These are phyloP conservation scores for Aspergillus aculeatus DNA, from an alignment of 2,329 filamentous ascomycete genomes.

Conservation along the genomic window DNA sequence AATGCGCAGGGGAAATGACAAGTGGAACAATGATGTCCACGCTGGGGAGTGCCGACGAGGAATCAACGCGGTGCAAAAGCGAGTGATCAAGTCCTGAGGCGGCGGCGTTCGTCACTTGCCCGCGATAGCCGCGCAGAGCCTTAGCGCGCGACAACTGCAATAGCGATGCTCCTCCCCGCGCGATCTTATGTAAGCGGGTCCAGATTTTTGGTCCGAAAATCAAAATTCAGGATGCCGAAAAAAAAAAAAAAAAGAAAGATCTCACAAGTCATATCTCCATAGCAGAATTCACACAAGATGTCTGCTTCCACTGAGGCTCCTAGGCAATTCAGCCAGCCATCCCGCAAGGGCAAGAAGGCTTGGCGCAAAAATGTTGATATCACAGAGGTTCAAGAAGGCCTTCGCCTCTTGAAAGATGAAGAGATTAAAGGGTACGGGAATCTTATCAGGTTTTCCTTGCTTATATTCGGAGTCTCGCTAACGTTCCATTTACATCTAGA, in stretches of 20 bases:
- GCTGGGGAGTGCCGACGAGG: conserved; percentile 14
- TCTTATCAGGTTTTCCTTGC: not conserved
- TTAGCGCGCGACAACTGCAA: conserved; percentile 30
- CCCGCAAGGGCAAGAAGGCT: conserved; percentile 95
- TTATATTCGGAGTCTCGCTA: not conserved
- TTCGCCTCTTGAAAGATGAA: conserved; percentile 82
- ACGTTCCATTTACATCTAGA: conserved; percentile 47
- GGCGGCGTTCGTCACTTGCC: conserved; percentile 15
- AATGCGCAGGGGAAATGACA: not conserved
- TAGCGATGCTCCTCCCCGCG: conserved; percentile 24
- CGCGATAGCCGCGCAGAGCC: conserved; percentile 25
- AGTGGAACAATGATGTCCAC: conserved; percentile 5
- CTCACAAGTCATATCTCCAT: conserved; percentile 14
- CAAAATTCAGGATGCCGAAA: conserved; percentile 17
- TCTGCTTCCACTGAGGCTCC: conserved; percentile 56
- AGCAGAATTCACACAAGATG: conserved; percentile 27
- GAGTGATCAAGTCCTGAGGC: conserved; percentile 14
- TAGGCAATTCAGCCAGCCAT: conserved; percentile 80
- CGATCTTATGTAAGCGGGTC: conserved; percentile 32
- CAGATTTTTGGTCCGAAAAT: conserved; percentile 29
- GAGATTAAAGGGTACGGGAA: conserved; percentile 75
- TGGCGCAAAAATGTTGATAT: conserved; percentile 99
- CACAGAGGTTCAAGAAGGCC: conserved; percentile 76
- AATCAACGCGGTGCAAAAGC: conserved; percentile 24
- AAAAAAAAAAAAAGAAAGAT: conserved; percentile 21